phyloP scores from a whole-genome alignment of 495 filamentous ascomycete species.

The Pseudoneurospora amorphoporcata region DNA sequence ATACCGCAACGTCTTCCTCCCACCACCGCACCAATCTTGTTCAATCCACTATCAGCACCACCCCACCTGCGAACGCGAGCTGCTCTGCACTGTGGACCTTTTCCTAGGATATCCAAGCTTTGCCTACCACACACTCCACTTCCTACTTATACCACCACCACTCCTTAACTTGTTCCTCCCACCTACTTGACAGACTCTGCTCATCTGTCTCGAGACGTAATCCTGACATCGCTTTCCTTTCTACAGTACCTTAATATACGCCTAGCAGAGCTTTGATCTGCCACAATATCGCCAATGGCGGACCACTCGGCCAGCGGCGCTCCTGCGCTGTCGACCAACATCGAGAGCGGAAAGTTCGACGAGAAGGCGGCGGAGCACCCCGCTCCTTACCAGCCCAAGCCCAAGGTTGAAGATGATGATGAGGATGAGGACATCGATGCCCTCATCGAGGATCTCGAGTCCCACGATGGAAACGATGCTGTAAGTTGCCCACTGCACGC shows the following conservation, averaged over 20 bases:
- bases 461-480: conserved; percentile 51
- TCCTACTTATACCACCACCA: neutral
- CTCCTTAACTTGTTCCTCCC: neutral
- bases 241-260: conserved; percentile 3
- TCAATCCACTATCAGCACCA: neutral
- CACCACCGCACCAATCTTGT: neutral
- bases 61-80: neutral
- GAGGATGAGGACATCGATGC: conserved; percentile 67
- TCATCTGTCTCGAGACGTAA: neutral
- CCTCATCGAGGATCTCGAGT: conserved; percentile 76
- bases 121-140: neutral
- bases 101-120: neutral
- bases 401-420: conserved; percentile 42
- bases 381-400: conserved; percentile 18
- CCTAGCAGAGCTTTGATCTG: conserved; percentile 27
- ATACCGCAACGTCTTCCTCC: conserved; percentile 1
- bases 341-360: conserved; percentile 45
- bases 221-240: neutral
- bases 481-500: conserved; percentile 12
- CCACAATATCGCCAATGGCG: conserved; percentile 33
- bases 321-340: conserved; percentile 43
- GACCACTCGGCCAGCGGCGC: conserved; percentile 34
- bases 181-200: neutral
- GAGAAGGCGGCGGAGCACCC: conserved; percentile 37
- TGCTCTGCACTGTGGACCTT: neutral